Conservation (phyloP, 179 eudicot species). For the Silene noctiflora region DNA sequence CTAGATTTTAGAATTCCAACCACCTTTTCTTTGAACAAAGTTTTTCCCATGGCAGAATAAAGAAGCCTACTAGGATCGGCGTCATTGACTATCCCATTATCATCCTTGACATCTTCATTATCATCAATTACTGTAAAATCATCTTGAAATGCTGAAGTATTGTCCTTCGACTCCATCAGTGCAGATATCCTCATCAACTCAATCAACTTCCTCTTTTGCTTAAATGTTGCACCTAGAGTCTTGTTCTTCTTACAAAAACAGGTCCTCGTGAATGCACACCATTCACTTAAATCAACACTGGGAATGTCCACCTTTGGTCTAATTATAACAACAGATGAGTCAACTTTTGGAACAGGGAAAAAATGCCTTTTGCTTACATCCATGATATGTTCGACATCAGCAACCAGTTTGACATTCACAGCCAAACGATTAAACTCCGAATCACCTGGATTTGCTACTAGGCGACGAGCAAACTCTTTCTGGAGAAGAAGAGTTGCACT, state of each 20-base stretch:
- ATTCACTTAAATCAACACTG: slow-evolving; percentile 59
- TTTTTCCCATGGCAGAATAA: slow-evolving; percentile 20
- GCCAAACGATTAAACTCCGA: slow-evolving; percentile 79
- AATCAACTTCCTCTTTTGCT: slow-evolving; percentile 69
- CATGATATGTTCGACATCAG: slow-evolving; percentile 77
- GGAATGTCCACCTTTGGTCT: slow-evolving; percentile 58
- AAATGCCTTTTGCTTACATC: slow-evolving; percentile 88
- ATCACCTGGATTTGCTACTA: slow-evolving; percentile 89
- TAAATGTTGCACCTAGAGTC: slow-evolving; percentile 84
- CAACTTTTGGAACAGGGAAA: slow-evolving; percentile 78
- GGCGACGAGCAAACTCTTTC: slow-evolving; percentile 81
- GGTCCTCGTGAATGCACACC: slow-evolving; percentile 82
- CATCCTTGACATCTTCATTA: slow-evolving; percentile 33
- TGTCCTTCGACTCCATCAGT: slow-evolving; percentile 19
- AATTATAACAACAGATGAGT: slow-evolving; percentile 74
- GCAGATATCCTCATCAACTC: slow-evolving; percentile 63
- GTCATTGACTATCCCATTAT: slow-evolving; percentile 10
- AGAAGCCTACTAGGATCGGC: slow-evolving; percentile 1
- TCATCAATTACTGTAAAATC: slow-evolving; percentile 21
- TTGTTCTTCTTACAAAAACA: slow-evolving; percentile 88
- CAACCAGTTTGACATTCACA: slow-evolving; percentile 70
- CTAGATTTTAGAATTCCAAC: slow-evolving; percentile 48
- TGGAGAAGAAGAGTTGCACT: slow-evolving; percentile 83
- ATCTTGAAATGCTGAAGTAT: slow-evolving; percentile 13
- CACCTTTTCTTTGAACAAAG: slow-evolving; percentile 56